phyloP scores from a whole-genome alignment of 2,329 filamentous ascomycete species.

The Cordyceps militaris region DNA sequence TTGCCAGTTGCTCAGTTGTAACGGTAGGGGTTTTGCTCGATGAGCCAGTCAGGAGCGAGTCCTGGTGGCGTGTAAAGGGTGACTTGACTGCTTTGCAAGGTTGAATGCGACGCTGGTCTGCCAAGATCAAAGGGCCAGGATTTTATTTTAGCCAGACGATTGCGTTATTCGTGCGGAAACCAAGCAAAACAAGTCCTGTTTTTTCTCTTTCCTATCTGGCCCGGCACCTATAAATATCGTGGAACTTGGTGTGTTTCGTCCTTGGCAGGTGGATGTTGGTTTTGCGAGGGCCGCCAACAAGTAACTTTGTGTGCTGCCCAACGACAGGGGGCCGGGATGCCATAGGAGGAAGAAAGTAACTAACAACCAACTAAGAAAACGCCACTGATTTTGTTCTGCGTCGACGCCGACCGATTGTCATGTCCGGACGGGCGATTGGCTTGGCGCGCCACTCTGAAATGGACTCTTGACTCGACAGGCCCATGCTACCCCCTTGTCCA shows the following conservation, averaged over 20 bases:
- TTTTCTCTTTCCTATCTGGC: neutral
- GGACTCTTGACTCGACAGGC: slow-evolving; percentile 5
- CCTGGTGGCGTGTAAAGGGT: neutral
- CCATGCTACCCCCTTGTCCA: neutral
- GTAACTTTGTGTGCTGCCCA: neutral
- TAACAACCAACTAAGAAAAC: neutral
- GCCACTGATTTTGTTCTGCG: neutral
- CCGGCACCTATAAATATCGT: slow-evolving; percentile 4
- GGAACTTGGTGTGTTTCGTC: slow-evolving; percentile 9
- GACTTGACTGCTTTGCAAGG: neutral
- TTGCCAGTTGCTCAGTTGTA: neutral
- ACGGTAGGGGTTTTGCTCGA: neutral
- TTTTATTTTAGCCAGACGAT: neutral
- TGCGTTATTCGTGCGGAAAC: neutral
- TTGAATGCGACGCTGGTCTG: neutral
- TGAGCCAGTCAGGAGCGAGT: neutral
- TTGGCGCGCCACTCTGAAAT: slow-evolving; percentile 1
- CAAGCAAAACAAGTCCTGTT: neutral
- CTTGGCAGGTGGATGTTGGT: slow-evolving; percentile 9
- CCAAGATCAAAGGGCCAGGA: neutral
- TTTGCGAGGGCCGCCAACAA: slow-evolving; percentile 10
- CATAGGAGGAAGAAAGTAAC: neutral
- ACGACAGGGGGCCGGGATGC: neutral
- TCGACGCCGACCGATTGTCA: slow-evolving; percentile 2
- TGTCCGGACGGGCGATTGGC: slow-evolving; percentile 1